Percentiles rank a stretch among this genome's conserved stretches.
phyloP scores from a whole-genome alignment of 2,329 filamentous ascomycete genomes.

The Exophiala oligosperma region DNA sequence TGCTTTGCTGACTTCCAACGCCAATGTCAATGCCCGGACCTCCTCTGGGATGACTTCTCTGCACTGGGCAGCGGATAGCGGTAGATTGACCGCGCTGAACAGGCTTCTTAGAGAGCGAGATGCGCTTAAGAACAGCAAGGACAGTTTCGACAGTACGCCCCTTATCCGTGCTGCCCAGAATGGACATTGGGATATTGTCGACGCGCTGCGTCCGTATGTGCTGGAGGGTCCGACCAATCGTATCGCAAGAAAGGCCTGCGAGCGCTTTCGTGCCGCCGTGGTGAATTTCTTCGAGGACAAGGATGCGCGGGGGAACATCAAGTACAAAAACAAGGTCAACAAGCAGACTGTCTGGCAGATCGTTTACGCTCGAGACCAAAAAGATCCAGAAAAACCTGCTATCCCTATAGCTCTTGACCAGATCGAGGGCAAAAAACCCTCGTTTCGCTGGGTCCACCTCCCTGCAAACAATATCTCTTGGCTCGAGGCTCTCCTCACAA shows the following conservation, averaged over 20 bases:
- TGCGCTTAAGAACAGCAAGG: slow-evolving; percentile 31
- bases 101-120: slow-evolving; percentile 10
- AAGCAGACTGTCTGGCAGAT: slow-evolving; percentile 54
- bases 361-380: slow-evolving; percentile 50
- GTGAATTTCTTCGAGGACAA: slow-evolving; percentile 47
- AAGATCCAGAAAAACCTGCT: slow-evolving; percentile 46
- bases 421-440: slow-evolving; percentile 41
- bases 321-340: slow-evolving; percentile 36
- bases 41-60: slow-evolving; percentile 41
- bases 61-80: slow-evolving; percentile 42
- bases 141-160: slow-evolving; percentile 45
- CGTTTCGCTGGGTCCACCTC: slow-evolving; percentile 50
- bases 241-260: slow-evolving; percentile 47
- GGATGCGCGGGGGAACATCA: slow-evolving; percentile 16
- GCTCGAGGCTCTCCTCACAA: slow-evolving; percentile 64
- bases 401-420: slow-evolving; percentile 49
- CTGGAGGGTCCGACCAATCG: slow-evolving; percentile 38
- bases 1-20: slow-evolving; percentile 40
- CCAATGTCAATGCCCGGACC: slow-evolving; percentile 36
- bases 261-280: slow-evolving; percentile 53
- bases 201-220: slow-evolving; percentile 36
- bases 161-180: slow-evolving; percentile 43
- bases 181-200: slow-evolving; percentile 39
- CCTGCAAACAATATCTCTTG: slow-evolving; percentile 59
- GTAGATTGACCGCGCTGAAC: slow-evolving; percentile 38